Evolutionary conservation across 202 grass and related monocot species (phyloP).

Genomic region (Panicum hallii): DNA sequence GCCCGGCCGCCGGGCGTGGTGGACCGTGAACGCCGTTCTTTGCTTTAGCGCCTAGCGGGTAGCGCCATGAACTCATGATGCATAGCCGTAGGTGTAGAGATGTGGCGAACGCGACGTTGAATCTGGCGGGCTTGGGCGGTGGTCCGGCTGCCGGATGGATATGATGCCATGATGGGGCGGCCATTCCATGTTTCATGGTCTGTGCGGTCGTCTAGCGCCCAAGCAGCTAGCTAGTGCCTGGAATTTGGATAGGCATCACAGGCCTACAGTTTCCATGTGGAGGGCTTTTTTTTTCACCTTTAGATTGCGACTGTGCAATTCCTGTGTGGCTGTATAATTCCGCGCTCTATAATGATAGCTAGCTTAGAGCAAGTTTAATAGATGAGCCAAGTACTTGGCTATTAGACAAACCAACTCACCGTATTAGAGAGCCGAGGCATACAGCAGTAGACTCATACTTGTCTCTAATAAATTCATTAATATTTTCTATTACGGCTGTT

Average conservation of each 20-base stretch:
- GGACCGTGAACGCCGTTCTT: background rate
- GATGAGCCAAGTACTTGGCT: no score
- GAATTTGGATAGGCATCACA: background rate
- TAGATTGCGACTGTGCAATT: no score
- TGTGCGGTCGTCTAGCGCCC: background rate
- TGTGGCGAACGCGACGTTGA: background rate
- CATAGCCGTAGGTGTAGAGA: background rate
- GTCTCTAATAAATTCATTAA: no score
- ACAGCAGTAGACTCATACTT: no score
- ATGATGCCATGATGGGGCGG: background rate
- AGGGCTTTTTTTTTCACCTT: no score
- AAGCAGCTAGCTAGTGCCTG: background rate
- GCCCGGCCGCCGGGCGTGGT: background rate
- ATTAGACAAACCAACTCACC: no score
- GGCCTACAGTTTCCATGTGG: background rate
- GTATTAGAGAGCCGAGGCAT: no score
- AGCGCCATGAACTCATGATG: background rate
- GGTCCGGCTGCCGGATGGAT: background rate
- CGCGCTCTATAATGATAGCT: no score
- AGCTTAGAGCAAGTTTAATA: no score
- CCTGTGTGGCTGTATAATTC: no score
- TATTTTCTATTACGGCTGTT: no score
- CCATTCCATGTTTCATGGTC: conserved; percentile 12
- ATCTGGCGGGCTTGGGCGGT: background rate
- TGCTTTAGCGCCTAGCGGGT: background rate